Base-by-base conservation (phyloP, 768 basidiomycete genomes). In the Rickenella mellea region DNA sequence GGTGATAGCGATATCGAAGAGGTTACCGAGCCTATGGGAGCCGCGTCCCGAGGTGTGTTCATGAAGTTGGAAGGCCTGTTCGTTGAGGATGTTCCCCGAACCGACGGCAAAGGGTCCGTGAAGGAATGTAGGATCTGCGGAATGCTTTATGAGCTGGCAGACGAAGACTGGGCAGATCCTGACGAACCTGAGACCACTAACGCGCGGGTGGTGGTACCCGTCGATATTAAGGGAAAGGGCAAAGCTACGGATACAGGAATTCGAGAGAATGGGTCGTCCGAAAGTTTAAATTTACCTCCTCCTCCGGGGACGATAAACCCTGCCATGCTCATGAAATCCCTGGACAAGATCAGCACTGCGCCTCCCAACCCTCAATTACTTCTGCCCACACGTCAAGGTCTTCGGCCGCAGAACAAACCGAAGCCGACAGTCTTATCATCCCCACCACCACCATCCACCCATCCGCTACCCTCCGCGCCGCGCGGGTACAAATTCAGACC, bases 61-160 rank as follows among this genome's bases (percentile, higher is more conserved):
- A 73, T 91, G 78, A 64, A 69, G 21, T 52, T 90, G 20, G 75
- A 81, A 43, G 74, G 72, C 4, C 58, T 90, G 26, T 80, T 77
- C 48, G 63, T 83, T 3, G 76, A 74, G 27, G 81, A 87, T 26
- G 62, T 70, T 3, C 50, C 62, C 5, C 64, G 59, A 27, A 47
- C 57, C 19, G 62, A 69, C 27, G 74, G 74, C 4, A 52, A 53
- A 4, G 60, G 54, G 7, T 53, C 56, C 25, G 69, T 62, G 26
- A 69, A 63, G 52, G 80, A 85, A 55, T 78, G 78, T 36, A 67
- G 83, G 47, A 76, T 73, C n/a, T 69, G 73, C 45, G 87, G 87
- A 19, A 74, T 74, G 71, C 58, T 89, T 39, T 89, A 80, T 48
- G 87, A 90, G 57, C 66, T 90, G 25, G 86, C 76, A 2, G 87